Percentiles rank a stretch among this genome's conserved stretches.
These are phyloP conservation scores for Aspergillus udagawae DNA, from an alignment of 2,329 filamentous ascomycete genomes.

Conservation along the genomic window DNA sequence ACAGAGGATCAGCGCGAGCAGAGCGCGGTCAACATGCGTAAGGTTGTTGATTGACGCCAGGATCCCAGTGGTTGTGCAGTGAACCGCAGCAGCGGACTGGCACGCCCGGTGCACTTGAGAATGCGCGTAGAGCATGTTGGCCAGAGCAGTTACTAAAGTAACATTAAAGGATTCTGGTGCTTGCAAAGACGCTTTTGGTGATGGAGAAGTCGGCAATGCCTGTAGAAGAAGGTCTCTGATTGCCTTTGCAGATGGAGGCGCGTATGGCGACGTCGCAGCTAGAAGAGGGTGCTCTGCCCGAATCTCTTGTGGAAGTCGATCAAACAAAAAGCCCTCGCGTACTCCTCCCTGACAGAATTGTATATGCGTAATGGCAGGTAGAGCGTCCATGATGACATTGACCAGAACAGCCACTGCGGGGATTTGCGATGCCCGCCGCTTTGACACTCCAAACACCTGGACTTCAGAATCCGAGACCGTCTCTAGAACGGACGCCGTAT, in stretches of 20 bases:
- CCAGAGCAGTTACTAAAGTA: slow-evolving; percentile 52
- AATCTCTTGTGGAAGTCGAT: slow-evolving; percentile 57
- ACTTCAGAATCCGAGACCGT: slow-evolving; percentile 34
- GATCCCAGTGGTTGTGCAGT: slow-evolving; percentile 65
- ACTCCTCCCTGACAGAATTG: slow-evolving; percentile 87
- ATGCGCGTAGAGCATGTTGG: slow-evolving; percentile 57
- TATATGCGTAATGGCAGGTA: slow-evolving; percentile 68
- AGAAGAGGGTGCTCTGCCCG: slow-evolving; percentile 65
- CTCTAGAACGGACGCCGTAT: slow-evolving; percentile 45
- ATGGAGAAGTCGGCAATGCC: slow-evolving; percentile 40
- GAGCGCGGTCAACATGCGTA: slow-evolving; percentile 65
- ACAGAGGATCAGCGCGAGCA: slow-evolving; percentile 67
- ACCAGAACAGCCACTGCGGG: slow-evolving; percentile 79
- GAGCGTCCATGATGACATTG: slow-evolving; percentile 64
- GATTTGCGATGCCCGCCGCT: slow-evolving; percentile 73
- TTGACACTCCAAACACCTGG: slow-evolving; percentile 68
- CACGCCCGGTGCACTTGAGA: slow-evolving; percentile 50
- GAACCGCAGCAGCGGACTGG: slow-evolving; percentile 64
- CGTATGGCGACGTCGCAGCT: slow-evolving; percentile 55
- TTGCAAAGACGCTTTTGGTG: slow-evolving; percentile 15
- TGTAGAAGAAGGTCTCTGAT: slow-evolving; percentile 48
- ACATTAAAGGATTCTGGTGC: slow-evolving; percentile 42
- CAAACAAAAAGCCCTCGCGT: slow-evolving; percentile 75
- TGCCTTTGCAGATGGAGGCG: slow-evolving; percentile 43
- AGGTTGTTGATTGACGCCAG: slow-evolving; percentile 68